Conservation (phyloP, 139 green algal species). For the Closterium sp. region DNA sequence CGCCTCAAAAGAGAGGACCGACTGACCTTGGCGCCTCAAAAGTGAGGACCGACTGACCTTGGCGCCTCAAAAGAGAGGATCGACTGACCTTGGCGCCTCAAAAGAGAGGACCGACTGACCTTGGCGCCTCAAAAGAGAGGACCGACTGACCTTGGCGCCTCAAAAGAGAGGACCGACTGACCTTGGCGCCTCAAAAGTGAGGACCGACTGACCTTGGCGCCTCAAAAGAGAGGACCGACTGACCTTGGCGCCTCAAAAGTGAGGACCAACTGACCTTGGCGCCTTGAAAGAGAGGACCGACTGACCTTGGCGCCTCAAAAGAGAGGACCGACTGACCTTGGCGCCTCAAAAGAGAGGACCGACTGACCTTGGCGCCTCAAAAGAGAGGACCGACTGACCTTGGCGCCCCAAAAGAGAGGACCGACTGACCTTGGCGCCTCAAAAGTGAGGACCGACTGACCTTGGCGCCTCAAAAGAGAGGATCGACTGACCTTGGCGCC, state of each 20-base stretch:
- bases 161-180: too few species aligned
- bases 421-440: conserved; percentile 48
- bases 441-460: too few species aligned
- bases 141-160: conserved; percentile 48
- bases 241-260: conserved; percentile 52
- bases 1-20: too few species aligned
- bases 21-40: conserved; percentile 50
- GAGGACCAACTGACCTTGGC: conserved; percentile 46
- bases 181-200: conserved; percentile 53
- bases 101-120: too few species aligned
- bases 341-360: too few species aligned
- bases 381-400: too few species aligned
- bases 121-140: too few species aligned
- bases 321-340: conserved; percentile 48
- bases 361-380: conserved; percentile 48
- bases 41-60: conserved; percentile 50
- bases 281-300: too few species aligned
- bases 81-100: conserved; percentile 48
- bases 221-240: too few species aligned
- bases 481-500: conserved; percentile 48
- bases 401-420: too few species aligned
- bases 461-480: too few species aligned
- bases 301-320: conserved; percentile 50
- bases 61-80: too few species aligned
- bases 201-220: conserved; percentile 46